Evolutionary conservation across 306 rosid species (phyloP).

Genomic region (Citrullus colocynthis): DNA sequence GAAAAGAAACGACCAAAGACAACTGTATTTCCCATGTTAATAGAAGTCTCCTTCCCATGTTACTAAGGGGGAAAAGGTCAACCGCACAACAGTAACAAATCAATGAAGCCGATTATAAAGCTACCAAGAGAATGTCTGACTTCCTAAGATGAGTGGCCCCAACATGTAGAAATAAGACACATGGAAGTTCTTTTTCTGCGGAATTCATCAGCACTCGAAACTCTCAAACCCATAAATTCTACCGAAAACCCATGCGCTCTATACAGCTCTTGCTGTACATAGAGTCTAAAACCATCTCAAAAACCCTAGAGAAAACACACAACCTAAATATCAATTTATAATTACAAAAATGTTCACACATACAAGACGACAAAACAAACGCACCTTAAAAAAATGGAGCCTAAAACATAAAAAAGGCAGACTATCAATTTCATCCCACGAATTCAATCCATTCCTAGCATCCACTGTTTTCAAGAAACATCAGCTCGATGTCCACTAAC

Average conservation of each 20-base stretch:
- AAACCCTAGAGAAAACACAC: background rate
- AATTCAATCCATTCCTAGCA: background rate
- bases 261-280: background rate
- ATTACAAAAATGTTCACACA: background rate
- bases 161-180: background rate
- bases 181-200: background rate
- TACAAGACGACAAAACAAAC: background rate
- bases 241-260: background rate
- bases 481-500: background rate
- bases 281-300: background rate
- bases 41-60: background rate
- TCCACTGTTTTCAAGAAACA: background rate
- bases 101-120: background rate
- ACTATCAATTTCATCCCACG: background rate
- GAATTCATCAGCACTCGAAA: background rate
- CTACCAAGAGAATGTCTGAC: background rate
- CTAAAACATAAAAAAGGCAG: background rate
- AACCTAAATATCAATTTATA: background rate
- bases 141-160: background rate
- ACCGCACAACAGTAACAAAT: background rate
- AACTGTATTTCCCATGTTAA: background rate
- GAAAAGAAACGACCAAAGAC: background rate
- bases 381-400: background rate
- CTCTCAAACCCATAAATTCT: background rate
- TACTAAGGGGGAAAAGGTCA: background rate